These are phyloP conservation scores for Fraxinus greggii DNA, from an alignment of 305 asterid genomes.

Conservation along the genomic window DNA sequence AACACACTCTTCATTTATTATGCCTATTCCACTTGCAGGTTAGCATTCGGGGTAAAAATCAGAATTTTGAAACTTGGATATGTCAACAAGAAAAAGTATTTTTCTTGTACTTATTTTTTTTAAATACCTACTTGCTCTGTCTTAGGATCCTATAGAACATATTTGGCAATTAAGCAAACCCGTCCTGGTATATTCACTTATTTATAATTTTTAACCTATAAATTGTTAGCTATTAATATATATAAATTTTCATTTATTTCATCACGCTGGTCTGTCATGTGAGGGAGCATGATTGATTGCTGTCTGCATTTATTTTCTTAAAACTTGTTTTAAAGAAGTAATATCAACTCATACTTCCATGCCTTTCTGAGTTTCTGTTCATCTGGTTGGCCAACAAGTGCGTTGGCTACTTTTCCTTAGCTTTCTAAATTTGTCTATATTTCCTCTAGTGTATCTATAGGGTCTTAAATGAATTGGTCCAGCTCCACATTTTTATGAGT, in stretches of 20 bases:
- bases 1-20: not conserved
- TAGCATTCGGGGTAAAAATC: not conserved
- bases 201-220: not conserved
- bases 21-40: slow-evolving; percentile 12
- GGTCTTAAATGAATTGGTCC: not conserved
- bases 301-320: not conserved
- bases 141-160: not conserved
- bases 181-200: not conserved
- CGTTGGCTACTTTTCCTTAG: not conserved
- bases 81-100: not conserved
- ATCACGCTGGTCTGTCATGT: slow-evolving; percentile 12
- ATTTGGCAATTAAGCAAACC: not conserved
- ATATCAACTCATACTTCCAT: not conserved
- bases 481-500: not conserved
- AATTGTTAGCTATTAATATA: not conserved
- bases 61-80: not conserved
- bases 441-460: not conserved
- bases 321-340: not conserved
- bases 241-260: not conserved
- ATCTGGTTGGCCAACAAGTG: not conserved
- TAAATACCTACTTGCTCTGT: not conserved
- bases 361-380: not conserved
- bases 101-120: not conserved
- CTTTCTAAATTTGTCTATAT: not conserved
- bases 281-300: not conserved